These are phyloP conservation scores for Solanum clarkiae DNA, from an alignment of 257 asterid genomes.

Conservation along the genomic window DNA sequence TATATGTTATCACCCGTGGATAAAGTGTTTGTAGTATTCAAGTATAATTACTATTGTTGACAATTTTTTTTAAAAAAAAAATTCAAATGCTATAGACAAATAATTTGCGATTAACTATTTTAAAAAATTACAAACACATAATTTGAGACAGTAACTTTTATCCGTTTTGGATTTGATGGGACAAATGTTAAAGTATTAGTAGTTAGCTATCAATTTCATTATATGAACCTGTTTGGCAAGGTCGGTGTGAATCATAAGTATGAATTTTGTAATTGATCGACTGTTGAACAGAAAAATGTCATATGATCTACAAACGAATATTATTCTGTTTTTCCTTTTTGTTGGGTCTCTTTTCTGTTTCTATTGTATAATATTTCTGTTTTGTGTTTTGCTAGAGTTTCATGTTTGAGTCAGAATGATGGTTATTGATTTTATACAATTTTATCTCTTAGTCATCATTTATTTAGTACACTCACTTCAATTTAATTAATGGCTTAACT, in stretches of 20 bases:
- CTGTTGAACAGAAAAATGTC: background rate
- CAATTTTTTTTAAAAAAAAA: no score
- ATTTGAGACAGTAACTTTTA: background rate
- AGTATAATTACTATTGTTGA: no score
- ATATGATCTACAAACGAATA: background rate
- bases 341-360: background rate
- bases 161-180: background rate
- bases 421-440: background rate
- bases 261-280: background rate
- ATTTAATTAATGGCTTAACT: background rate
- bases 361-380: background rate
- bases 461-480: background rate
- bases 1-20: no score
- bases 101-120: background rate
- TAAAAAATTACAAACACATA: background rate
- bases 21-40: no score
- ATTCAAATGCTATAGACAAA: background rate
- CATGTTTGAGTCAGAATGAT: background rate
- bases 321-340: background rate
- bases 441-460: background rate
- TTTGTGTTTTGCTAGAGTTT: background rate
- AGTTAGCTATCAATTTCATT: background rate
- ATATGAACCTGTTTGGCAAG: slow-evolving; percentile 16
- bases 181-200: background rate
- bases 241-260: slow-evolving; percentile 6